phyloP scores from a whole-genome alignment of 129 eudicot genomes.

The Heracleum sosnowskyi region DNA sequence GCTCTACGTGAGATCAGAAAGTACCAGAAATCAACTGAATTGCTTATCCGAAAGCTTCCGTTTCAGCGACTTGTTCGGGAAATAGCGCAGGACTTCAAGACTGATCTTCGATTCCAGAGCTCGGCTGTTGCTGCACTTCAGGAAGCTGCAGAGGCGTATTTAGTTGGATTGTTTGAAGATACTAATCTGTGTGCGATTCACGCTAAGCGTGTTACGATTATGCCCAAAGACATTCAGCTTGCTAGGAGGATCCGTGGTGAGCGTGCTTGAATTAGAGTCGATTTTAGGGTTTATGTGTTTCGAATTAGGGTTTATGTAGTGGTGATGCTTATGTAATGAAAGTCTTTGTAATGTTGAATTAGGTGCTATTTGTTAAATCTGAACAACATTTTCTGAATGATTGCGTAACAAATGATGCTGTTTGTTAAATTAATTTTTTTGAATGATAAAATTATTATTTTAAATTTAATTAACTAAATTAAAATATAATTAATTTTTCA shows the following conservation, averaged over 20 bases:
- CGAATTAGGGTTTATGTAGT: neutral
- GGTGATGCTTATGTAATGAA: neutral
- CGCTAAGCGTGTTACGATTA: neutral
- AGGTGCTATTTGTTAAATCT: too few species aligned
- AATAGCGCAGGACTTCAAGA: neutral
- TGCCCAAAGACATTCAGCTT: constrained; percentile 3
- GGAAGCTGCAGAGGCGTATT: neutral
- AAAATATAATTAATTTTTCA: too few species aligned
- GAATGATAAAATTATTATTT: too few species aligned
- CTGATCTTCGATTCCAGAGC: constrained; percentile 6
- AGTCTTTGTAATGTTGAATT: neutral
- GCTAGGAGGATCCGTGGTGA: neutral
- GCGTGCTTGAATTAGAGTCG: neutral
- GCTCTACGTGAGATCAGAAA: neutral
- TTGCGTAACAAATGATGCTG: too few species aligned
- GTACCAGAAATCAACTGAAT: neutral
- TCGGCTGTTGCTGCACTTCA: neutral
- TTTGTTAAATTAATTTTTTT: too few species aligned
- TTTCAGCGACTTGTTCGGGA: constrained; percentile 1
- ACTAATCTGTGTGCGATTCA: neutral
- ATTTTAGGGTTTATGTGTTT: neutral
- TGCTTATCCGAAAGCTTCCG: neutral
- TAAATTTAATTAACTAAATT: too few species aligned
- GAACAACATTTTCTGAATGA: too few species aligned
- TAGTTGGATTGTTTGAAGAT: neutral